Conservation (phyloP, 257 asterid genomes). For the Lantana camara region DNA sequence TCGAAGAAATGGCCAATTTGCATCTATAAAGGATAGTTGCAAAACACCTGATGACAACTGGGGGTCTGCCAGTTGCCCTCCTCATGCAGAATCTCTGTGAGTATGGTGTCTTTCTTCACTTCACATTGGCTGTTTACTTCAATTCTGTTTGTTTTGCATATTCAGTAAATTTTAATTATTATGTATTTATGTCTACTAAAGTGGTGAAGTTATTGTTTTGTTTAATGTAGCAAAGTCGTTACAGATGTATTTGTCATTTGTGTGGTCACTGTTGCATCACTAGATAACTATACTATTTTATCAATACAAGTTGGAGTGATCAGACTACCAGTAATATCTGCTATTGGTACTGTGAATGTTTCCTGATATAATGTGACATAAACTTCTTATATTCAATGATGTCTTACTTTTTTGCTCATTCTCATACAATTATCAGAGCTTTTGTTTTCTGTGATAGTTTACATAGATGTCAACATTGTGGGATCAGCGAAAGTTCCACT, state of each 20-base stretch:
- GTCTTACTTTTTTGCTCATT: neutral
- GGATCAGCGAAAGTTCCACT: slow-evolving; percentile 44
- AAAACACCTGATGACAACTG: slow-evolving; percentile 32
- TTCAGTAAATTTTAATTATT: neutral
- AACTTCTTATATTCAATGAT: slow-evolving; percentile 7
- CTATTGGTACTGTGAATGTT: neutral
- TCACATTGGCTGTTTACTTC: slow-evolving; percentile 8
- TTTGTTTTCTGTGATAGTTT: slow-evolving; percentile 23
- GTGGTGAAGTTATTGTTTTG: neutral
- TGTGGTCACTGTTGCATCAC: slow-evolving; percentile 1
- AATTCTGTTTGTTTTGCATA: neutral
- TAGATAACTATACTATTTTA: neutral
- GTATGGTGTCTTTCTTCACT: slow-evolving; percentile 32
- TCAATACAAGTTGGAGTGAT: neutral
- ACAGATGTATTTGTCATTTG: neutral
- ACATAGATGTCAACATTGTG: slow-evolving; percentile 49
- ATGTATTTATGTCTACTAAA: too few relatives aligned
- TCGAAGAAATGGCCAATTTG: slow-evolving; percentile 55
- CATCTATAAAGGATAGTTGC: slow-evolving; percentile 40
- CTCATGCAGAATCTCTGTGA: slow-evolving; percentile 40
- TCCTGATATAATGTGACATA: slow-evolving; percentile 1
- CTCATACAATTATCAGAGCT: slow-evolving; percentile 9
- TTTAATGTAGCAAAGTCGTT: neutral
- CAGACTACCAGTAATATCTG: neutral
- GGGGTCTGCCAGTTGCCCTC: slow-evolving; percentile 35